Evolutionary conservation across 306 rosid species (phyloP), one percentile per base, ranked within the genome.

Genomic region (Quercus mongolica): DNA sequence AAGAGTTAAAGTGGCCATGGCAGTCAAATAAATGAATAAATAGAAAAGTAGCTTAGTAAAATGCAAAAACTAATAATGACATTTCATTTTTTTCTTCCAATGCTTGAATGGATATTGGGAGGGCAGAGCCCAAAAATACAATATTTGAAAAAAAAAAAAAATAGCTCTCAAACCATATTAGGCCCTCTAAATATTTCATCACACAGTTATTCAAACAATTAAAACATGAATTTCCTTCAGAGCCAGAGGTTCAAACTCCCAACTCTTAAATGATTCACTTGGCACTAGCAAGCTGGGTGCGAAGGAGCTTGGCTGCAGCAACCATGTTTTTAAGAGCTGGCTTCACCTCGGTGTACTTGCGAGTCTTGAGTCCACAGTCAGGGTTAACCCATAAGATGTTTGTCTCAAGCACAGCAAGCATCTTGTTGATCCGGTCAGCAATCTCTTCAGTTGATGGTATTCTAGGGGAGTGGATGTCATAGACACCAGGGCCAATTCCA

Each of bases 361-460:
- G 98, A 68, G 98, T 93, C 89, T 93, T 93, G 46, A 93, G 98
- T 12, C 98, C 98, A 83, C 98, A 93, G 83, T 93, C 98, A 1
- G 98, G 98, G 88, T 94, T 94, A 33, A 94, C 94, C 98, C 98
- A 94, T 85, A 94, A 90, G 73, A 94, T 86, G 87, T 94, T 94
- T 78, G 88, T 91, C 93, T 94, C 98, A 1, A 94, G 93, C 81
- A 93, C 98, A 1, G 98, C 98, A 83, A 93, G 97, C 98, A 93
- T 93, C 91, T 93, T 93, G 90, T 91, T 91, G 76, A 91, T 87
- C 79, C 98, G 78, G 78, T 93, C 98, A 14, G 98, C 98, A 68
- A 93, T 93, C 88, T 93, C 98, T 4, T 93, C 97, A 3, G 94
- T 87, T 30, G 98, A 90, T 75, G 98, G 98, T 57, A 93, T 93